phyloP scores from a whole-genome alignment of 345 rosid genomes.

The Isatis tinctoria region DNA sequence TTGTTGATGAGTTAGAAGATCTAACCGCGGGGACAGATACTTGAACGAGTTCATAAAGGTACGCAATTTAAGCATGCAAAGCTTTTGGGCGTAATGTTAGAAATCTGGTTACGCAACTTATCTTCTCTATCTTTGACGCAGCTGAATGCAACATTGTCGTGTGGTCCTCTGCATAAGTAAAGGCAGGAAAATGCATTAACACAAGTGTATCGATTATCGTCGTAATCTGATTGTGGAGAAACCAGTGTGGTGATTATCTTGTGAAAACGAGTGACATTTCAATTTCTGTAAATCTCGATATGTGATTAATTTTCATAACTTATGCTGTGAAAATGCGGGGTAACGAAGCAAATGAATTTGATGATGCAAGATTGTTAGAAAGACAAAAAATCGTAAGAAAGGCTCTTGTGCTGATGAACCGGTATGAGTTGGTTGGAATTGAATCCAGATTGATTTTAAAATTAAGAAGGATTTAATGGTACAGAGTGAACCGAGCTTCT shows the following conservation, averaged over 20 bases:
- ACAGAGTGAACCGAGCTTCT: background rate
- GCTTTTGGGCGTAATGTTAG: background rate
- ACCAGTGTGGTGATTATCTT: background rate
- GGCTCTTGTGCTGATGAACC: background rate
- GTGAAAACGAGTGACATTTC: background rate
- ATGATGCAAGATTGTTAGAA: background rate
- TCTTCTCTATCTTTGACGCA: background rate
- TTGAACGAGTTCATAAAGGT: conserved; percentile 35
- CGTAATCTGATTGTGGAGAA: background rate
- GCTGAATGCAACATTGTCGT: background rate
- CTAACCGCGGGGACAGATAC: conserved; percentile 35
- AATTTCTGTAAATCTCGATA: background rate
- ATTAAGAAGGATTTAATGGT: background rate
- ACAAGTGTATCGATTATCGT: background rate
- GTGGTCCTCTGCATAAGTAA: background rate
- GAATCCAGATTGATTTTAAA: background rate
- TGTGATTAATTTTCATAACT: background rate
- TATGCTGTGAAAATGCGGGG: background rate
- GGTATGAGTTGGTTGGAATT: background rate
- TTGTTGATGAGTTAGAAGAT: conserved; percentile 68
- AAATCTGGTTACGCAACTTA: background rate
- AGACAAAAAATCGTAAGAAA: background rate
- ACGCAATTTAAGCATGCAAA: background rate
- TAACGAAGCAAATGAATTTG: background rate
- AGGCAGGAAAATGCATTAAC: background rate